Conservation (phyloP, 2,329 filamentous ascomycete genomes). For the Alternaria triticina region DNA sequence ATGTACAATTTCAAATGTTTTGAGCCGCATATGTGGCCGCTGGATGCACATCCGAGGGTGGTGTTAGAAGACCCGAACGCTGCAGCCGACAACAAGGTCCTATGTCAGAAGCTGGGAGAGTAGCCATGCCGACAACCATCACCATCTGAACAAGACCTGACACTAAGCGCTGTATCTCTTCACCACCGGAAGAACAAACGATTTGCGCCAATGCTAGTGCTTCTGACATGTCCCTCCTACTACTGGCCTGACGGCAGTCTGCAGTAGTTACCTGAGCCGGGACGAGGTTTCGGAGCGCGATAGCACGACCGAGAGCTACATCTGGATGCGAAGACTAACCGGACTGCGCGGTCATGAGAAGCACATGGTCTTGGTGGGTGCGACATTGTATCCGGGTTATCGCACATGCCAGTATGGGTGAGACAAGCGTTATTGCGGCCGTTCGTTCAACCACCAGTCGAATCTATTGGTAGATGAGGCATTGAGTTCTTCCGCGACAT, state of each 20-base stretch:
- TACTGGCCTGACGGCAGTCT: too few relatives aligned
- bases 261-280: fast-evolving
- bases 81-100: too few relatives aligned
- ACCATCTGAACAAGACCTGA: background rate
- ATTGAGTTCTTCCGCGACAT: background rate
- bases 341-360: background rate
- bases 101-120: too few relatives aligned
- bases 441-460: background rate
- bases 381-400: background rate
- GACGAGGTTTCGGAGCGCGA: background rate
- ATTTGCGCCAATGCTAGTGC: too few relatives aligned
- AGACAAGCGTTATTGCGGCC: background rate
- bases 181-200: background rate
- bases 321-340: background rate
- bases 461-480: background rate
- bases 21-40: conserved; percentile 44
- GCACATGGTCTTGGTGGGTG: background rate
- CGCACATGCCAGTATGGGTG: background rate
- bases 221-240: too few relatives aligned
- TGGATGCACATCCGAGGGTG: conserved; percentile 25
- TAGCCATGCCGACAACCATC: too few relatives aligned
- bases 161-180: background rate
- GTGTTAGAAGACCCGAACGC: too few relatives aligned
- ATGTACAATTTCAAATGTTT: conserved; percentile 46
- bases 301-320: background rate